phyloP scores from a whole-genome alignment of 805 yeast species.

The Kuraishia borneana region DNA sequence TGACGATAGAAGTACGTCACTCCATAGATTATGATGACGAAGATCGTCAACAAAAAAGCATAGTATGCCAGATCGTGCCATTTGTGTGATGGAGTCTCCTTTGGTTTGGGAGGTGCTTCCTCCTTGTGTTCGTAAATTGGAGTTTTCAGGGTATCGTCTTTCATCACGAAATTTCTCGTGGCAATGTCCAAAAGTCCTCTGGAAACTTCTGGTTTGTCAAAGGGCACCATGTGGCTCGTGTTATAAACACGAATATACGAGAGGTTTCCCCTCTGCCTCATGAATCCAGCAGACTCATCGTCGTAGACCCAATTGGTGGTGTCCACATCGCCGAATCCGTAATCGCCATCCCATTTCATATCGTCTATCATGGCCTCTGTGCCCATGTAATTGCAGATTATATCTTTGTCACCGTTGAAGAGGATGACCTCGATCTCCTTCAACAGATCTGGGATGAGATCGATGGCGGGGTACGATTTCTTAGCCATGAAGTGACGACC shows the following conservation, averaged over 20 bases:
- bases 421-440: constrained; percentile 45
- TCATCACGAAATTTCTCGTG: constrained; percentile 18
- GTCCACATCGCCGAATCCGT: constrained; percentile 34
- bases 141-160: constrained; percentile 10
- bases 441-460: constrained; percentile 56
- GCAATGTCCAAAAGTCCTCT: constrained; percentile 58
- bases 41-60: constrained; percentile 11
- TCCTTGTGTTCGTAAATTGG: constrained; percentile 13
- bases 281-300: constrained; percentile 23
- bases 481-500: constrained; percentile 36
- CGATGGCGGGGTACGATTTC: constrained; percentile 47
- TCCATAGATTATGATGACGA: constrained; percentile 10
- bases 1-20: constrained; percentile 14
- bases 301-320: constrained; percentile 30
- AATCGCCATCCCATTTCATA: constrained; percentile 52
- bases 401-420: constrained; percentile 82
- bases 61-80: constrained; percentile 7
- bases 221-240: constrained; percentile 92
- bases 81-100: not conserved
- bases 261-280: constrained; percentile 50
- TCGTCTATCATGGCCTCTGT: constrained; percentile 53
- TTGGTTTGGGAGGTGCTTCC: constrained; percentile 2
- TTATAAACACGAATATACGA: constrained; percentile 65
- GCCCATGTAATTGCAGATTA: constrained; percentile 78
- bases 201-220: constrained; percentile 59